Conservation (phyloP, 2,329 filamentous ascomycete species). For the Diaporthe helianthi region DNA sequence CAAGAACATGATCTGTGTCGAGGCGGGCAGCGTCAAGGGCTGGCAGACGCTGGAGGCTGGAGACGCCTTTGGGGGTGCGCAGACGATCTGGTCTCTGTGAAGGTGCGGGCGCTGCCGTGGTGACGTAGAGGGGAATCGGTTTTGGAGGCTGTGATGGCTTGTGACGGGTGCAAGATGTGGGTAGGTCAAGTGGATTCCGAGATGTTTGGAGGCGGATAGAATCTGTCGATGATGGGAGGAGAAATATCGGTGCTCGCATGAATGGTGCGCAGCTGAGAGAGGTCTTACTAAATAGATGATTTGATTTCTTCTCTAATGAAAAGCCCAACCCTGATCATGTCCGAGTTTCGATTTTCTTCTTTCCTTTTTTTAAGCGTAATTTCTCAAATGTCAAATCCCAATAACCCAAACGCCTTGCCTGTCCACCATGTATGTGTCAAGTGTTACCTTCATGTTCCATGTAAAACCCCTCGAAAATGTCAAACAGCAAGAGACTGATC, state of each 20-base stretch:
- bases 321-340: neutral
- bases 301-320: neutral
- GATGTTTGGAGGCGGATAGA: neutral
- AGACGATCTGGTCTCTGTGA: conserved; percentile 57
- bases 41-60: conserved; percentile 89
- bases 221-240: neutral
- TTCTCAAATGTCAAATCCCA: neutral
- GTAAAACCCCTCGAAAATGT: neutral
- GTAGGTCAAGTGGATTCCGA: neutral
- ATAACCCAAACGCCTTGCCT: conserved; percentile 13
- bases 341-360: neutral
- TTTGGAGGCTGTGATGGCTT: conserved; percentile 29
- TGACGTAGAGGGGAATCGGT: neutral
- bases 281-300: conserved; percentile 4
- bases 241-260: neutral
- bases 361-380: neutral
- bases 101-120: conserved; percentile 13
- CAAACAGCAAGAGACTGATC: neutral
- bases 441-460: neutral
- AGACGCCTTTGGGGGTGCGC: conserved; percentile 68
- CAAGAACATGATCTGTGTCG: conserved; percentile 93
- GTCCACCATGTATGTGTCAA: neutral
- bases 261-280: neutral
- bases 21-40: conserved; percentile 81
- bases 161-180: neutral